These are phyloP conservation scores for Musa beccarii DNA, from an alignment of 176 grass and related monocot genomes.

Conservation along the genomic window DNA sequence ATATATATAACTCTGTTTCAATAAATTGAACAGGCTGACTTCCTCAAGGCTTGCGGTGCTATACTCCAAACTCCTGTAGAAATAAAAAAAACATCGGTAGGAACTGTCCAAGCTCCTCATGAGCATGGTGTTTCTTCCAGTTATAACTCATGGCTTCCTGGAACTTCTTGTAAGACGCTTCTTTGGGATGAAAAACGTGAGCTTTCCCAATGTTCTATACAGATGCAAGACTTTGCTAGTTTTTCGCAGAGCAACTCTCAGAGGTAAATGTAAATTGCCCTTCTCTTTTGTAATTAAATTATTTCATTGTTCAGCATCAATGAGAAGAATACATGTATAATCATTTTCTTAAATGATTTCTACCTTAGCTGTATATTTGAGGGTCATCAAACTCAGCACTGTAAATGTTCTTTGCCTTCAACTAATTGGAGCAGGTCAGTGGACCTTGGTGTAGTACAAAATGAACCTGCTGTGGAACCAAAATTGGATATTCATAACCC, in stretches of 20 bases:
- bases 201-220: slow-evolving; percentile 22
- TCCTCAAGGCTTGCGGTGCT: slow-evolving; percentile 10
- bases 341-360: not conserved
- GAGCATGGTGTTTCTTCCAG: slow-evolving; percentile 5
- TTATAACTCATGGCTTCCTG: not conserved
- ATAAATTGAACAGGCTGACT: slow-evolving; percentile 22
- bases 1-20: not conserved
- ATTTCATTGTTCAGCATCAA: not conserved
- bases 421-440: slow-evolving; percentile 8
- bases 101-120: not conserved
- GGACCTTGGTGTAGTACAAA: not conserved
- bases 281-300: not conserved
- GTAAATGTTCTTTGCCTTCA: not conserved
- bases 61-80: slow-evolving; percentile 29
- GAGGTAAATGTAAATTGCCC: not conserved
- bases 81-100: slow-evolving; percentile 11
- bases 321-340: not conserved
- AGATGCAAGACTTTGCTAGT: slow-evolving; percentile 22
- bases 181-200: slow-evolving; percentile 20
- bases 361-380: slow-evolving; percentile 27
- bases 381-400: slow-evolving; percentile 16
- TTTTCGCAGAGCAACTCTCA: slow-evolving; percentile 17
- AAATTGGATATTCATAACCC: not conserved
- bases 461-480: slow-evolving; percentile 16
- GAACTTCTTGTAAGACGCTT: slow-evolving; percentile 16